Evolutionary conservation across 306 rosid species (phyloP).

Genomic region (Dryas alaskensis): DNA sequence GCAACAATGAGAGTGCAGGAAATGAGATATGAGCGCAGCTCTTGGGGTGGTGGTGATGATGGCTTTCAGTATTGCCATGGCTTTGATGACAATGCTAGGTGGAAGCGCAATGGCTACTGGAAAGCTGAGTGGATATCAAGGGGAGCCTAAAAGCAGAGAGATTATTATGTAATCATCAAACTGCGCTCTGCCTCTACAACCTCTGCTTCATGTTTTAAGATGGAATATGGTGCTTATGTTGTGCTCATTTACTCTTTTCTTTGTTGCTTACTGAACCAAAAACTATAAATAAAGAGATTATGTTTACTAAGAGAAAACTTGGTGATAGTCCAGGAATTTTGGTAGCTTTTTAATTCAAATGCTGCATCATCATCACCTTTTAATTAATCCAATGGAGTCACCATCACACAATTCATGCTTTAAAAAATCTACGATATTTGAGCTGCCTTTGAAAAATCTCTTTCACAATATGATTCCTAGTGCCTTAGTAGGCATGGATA

Average conservation of each 20-base stretch:
- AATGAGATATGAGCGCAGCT: slow-evolving; percentile 26
- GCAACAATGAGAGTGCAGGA: slow-evolving; percentile 26
- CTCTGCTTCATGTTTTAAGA: not conserved
- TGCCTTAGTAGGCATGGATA: too few species aligned
- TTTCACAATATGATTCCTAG: not conserved
- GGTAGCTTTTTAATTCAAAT: not conserved
- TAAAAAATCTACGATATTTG: not conserved
- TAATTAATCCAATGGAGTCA: not conserved
- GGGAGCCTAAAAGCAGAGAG: slow-evolving; percentile 23
- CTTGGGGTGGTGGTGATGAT: slow-evolving; percentile 13
- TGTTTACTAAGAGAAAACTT: not conserved
- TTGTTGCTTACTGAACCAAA: not conserved
- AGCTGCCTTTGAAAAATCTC: not conserved
- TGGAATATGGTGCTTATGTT: not conserved
- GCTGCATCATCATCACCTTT: not conserved
- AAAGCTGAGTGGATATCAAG: slow-evolving; percentile 27
- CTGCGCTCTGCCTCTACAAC: not conserved
- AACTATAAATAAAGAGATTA: not conserved
- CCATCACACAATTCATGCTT: not conserved
- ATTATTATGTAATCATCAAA: not conserved
- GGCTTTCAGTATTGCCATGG: slow-evolving; percentile 1
- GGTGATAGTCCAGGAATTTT: not conserved
- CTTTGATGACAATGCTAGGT: not conserved
- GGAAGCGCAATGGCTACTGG: slow-evolving; percentile 21
- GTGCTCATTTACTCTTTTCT: not conserved